phyloP scores from a whole-genome alignment of 352 stramenopile species.

The Elongisporangium anandrum region DNA sequence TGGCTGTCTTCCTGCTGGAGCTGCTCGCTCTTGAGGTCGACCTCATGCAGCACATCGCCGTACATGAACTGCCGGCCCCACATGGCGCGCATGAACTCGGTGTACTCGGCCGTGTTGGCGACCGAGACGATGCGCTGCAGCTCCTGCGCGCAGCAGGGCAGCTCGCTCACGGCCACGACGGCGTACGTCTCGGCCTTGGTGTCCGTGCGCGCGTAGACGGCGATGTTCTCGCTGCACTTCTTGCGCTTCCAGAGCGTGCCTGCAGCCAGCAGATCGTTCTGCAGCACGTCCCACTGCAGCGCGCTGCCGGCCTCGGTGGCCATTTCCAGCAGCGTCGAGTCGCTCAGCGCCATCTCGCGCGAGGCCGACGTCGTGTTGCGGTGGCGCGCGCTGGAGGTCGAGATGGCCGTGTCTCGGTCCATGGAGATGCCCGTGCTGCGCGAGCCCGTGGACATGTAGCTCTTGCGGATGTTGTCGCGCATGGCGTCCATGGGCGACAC shows the following conservation, averaged over 20 bases:
- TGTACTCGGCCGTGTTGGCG: conserved; percentile 11
- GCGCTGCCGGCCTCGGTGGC: neutral
- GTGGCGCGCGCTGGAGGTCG: neutral
- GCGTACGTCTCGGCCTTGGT: neutral
- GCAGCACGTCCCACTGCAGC: neutral
- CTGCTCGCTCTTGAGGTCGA: conserved; percentile 4
- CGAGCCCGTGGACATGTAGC: neutral
- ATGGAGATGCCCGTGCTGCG: neutral
- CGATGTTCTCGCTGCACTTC: neutral
- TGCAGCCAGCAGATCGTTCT: neutral
- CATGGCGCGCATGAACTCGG: conserved; percentile 19
- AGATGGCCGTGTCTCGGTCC: neutral
- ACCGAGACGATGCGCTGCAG: neutral
- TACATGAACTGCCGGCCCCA: conserved; percentile 31
- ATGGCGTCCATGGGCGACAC: neutral
- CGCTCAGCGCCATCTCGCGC: conserved; percentile 16
- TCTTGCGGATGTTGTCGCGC: neutral
- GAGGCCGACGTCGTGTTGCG: neutral
- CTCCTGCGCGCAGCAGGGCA: conserved; percentile 1
- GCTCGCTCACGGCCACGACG: neutral
- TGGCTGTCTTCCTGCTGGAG: conserved; percentile 3
- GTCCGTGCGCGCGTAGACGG: neutral
- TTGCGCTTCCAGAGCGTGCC: neutral
- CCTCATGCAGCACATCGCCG: conserved; percentile 23
- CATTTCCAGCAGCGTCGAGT: conserved; percentile 13